Evolutionary conservation across 257 asterid genomes (phyloP).

Genomic region (Eustoma russellianum): DNA sequence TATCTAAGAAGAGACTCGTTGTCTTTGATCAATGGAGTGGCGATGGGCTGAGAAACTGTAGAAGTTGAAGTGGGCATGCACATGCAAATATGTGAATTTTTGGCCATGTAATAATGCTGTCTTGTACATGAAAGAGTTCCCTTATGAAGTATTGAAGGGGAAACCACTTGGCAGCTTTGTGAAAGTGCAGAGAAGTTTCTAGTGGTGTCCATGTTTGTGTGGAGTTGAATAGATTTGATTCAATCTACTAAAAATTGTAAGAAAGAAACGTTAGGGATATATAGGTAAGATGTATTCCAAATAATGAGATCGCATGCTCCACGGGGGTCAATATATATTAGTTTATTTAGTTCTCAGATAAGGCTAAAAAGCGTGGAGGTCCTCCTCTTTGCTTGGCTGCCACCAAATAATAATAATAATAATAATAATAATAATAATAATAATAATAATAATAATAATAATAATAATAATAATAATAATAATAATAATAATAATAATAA

Average conservation of each 20-base stretch:
- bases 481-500: no score
- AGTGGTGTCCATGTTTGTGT: slow-evolving; percentile 1
- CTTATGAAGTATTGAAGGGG: background rate
- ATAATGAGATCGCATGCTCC: background rate
- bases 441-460: no score
- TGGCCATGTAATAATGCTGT: background rate
- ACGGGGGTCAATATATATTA: background rate
- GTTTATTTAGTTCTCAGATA: no score
- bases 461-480: no score
- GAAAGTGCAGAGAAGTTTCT: background rate
- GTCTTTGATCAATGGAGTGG: slow-evolving; percentile 13
- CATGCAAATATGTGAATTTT: slow-evolving; percentile 6
- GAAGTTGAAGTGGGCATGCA: slow-evolving; percentile 5
- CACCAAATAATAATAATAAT: no score
- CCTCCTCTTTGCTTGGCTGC: no score
- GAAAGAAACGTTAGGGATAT: background rate
- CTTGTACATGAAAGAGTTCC: background rate
- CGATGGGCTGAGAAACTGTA: slow-evolving; percentile 2
- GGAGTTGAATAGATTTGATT: background rate
- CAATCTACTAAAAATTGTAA: background rate
- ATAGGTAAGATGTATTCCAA: background rate
- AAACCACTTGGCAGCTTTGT: background rate
- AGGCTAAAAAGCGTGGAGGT: no score
- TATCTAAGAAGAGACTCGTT: slow-evolving; percentile 11
- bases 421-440: no score